Base-by-base conservation (phyloP, 2,329 filamentous ascomycete species). In the Phialocephala sp. region DNA sequence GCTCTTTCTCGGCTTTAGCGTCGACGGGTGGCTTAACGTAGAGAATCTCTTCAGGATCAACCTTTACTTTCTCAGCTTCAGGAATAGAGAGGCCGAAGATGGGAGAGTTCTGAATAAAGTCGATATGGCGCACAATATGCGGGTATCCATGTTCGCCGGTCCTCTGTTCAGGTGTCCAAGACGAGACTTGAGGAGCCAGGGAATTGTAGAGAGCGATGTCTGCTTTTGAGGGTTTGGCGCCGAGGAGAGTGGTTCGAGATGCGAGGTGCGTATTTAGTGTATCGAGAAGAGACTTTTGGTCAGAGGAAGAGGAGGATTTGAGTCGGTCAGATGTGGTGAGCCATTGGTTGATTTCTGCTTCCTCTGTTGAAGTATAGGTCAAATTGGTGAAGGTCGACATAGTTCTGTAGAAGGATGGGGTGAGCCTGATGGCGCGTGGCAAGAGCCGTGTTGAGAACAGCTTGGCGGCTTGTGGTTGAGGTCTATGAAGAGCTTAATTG, bases 1-100 rank as follows among this genome's bases (percentile, higher is more conserved):
- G 89, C 85, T 97, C 94, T 84, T 97, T 97, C 85, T 97, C 94
- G 64, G 93, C 93, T 85, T 96, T 97, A 74, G 91, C 88, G 72
- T 97, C 93, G 68, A 94, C 88, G 22, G 91, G 91, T 72, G 94
- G 94, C 82, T 95, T 94, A 73, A 94, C 90, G 78, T 93, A 94
- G 69, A 92, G 85, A 66, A 98, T 87, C 73, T 94, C 90, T 74
- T 93, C 89, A 59, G 87, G 82, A 78, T 97, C 89, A 72, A 98
- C 86, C 71, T 82, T 81, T 74, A 97, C 81, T 84, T 95, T 97
- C 76, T 95, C 88, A 61, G 81, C 84, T 15, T 90, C 87, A 67
- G 85, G 82, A 70, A 97, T 81, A 68, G 86, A 85, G 66, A 97
- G 83, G 20, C 85, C 89, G 69, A 89, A 90, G 68, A 96, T 85